Evolutionary conservation across 768 basidiomycete species (phyloP).

Genomic region (Macrolepiota albuminosa): DNA sequence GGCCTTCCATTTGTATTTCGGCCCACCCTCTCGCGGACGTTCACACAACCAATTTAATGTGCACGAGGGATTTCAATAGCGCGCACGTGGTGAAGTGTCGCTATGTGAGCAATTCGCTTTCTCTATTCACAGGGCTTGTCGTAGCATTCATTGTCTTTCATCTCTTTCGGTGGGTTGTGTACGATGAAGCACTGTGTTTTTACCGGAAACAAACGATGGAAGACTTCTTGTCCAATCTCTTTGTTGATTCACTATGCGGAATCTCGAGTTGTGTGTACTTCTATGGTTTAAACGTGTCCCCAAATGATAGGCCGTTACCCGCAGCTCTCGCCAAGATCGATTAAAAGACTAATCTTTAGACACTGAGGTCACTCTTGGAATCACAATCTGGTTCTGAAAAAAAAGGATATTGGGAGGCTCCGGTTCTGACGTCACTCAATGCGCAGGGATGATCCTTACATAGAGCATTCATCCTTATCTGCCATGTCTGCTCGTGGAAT

Average conservation of each 20-base stretch:
- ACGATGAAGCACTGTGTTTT: not conserved
- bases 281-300: not conserved
- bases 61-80: conserved; percentile 89
- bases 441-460: not conserved
- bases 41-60: conserved; percentile 80
- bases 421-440: not conserved
- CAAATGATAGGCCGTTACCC: not conserved
- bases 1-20: conserved; percentile 94
- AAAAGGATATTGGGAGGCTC: not conserved
- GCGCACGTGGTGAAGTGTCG: conserved; percentile 75
- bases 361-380: not conserved
- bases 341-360: not conserved
- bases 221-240: not conserved
- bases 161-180: not conserved
- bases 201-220: not conserved
- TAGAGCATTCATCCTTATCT: not conserved
- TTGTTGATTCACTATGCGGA: not conserved
- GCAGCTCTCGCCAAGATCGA: not conserved
- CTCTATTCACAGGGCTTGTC: not conserved
- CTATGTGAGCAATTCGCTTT: conserved; percentile 53
- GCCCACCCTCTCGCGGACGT: conserved; percentile 91
- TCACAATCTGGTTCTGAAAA: not conserved
- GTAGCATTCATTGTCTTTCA: not conserved
- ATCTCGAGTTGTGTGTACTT: not conserved
- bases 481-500: not conserved